Conservation (phyloP, 352 stramenopile genomes). For the Globisporangium middletonii region DNA sequence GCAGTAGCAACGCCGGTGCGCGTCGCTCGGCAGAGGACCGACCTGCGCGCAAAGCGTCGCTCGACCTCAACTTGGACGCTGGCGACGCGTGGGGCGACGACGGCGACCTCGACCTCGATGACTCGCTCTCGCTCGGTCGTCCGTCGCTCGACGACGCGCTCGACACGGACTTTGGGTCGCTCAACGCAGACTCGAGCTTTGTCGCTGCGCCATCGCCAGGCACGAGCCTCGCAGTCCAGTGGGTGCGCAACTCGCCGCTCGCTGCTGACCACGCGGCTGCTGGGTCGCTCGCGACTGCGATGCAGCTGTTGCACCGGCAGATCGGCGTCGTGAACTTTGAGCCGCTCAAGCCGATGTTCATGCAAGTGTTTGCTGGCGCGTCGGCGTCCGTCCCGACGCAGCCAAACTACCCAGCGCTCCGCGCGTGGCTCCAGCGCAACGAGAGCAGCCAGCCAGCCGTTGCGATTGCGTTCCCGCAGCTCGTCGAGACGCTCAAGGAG, state of each 20-base stretch:
- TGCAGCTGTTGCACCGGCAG: constrained; percentile 98
- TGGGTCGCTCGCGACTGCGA: constrained; percentile 93
- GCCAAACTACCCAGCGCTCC: constrained; percentile 66
- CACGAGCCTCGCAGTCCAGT: constrained; percentile 85
- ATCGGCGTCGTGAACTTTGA: constrained; percentile 98
- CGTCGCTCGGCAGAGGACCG: constrained; percentile 35
- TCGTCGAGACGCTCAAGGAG: constrained; percentile 92
- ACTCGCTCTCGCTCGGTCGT: constrained; percentile 51
- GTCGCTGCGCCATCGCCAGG: constrained; percentile 89
- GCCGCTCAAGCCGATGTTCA: constrained; percentile 89
- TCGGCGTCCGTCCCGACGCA: constrained; percentile 82
- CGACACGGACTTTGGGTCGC: constrained; percentile 45
- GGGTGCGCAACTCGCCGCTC: constrained; percentile 95
- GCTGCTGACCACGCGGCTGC: constrained; percentile 97
- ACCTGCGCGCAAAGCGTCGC: constrained; percentile 50
- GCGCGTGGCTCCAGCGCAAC: constrained; percentile 82
- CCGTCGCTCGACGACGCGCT: constrained; percentile 45
- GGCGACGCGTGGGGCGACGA: constrained; percentile 79
- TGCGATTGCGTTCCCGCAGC: constrained; percentile 82
- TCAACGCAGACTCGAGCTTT: constrained; percentile 52
- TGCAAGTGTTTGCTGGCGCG: constrained; percentile 80
- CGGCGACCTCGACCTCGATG: constrained; percentile 83
- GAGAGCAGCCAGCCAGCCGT: constrained; percentile 85
- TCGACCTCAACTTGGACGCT: constrained; percentile 69
- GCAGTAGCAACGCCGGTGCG: constrained; percentile 1